phyloP scores from a whole-genome alignment of 768 basidiomycete genomes.

The Lenzites betulinus region DNA sequence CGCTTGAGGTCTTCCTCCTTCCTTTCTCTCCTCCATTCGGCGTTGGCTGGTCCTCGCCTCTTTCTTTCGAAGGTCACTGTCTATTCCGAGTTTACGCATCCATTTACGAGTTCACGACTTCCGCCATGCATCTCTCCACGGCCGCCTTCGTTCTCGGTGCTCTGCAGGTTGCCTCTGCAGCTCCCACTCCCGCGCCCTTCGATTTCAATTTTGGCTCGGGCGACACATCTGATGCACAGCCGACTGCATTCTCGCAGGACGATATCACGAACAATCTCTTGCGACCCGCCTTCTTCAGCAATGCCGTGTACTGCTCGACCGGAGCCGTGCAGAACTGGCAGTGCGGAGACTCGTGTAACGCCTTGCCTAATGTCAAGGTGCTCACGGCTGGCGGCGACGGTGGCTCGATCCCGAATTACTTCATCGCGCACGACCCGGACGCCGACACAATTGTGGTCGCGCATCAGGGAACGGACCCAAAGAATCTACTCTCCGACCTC shows the following conservation, averaged over 20 bases:
- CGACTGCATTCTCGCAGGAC: conserved; percentile 7
- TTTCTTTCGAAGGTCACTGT: background rate
- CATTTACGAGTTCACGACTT: background rate
- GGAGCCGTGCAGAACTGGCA: conserved; percentile 35
- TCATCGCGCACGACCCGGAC: conserved; percentile 39
- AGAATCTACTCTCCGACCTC: conserved; percentile 37
- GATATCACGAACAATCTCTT: conserved; percentile 18
- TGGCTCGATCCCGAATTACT: conserved; percentile 35
- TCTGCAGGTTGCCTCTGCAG: background rate
- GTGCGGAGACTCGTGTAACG: conserved; percentile 39
- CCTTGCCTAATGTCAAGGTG: conserved; percentile 22
- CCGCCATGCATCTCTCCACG: conserved; percentile 1
- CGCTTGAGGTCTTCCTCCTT: background rate
- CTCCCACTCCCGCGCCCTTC: conserved; percentile 17
- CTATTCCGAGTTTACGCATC: too few relatives aligned
- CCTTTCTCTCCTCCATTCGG: background rate
- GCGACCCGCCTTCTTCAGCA: conserved; percentile 40
- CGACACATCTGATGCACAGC: background rate
- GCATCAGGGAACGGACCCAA: conserved; percentile 43
- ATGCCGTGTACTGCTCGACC: conserved; percentile 41
- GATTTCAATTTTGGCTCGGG: conserved; percentile 6
- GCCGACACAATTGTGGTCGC: conserved; percentile 41
- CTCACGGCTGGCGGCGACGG: conserved; percentile 27
- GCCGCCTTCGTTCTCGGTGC: conserved; percentile 1
- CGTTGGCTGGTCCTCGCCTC: conserved; percentile 9